Evolutionary conservation across 495 filamentous ascomycete species (phyloP).

Genomic region (Apiosordaria backusii): DNA sequence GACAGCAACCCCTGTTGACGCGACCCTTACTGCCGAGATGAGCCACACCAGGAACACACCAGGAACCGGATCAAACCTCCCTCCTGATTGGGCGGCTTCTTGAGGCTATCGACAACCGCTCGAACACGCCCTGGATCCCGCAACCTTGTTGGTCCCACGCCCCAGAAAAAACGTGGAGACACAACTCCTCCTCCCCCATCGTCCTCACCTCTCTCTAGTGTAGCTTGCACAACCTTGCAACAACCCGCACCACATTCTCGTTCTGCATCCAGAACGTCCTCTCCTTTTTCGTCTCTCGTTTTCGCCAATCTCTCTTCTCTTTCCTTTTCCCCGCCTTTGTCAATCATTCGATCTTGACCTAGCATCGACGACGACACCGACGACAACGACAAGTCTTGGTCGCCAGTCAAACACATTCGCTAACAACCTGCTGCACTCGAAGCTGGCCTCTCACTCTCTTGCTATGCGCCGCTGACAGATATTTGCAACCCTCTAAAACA

Average conservation of each 20-base stretch:
- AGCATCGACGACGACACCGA: no score
- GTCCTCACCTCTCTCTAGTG: background rate
- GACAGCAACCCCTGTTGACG: constrained; percentile 13
- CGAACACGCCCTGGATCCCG: constrained; percentile 3
- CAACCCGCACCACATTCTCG: background rate
- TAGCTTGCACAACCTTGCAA: background rate
- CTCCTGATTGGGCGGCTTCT: constrained; percentile 17
- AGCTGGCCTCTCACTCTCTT: no score
- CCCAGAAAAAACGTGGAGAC: constrained; percentile 14
- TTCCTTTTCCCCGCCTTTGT: background rate
- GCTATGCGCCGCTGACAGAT: no score
- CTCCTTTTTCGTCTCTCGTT: constrained; percentile 8
- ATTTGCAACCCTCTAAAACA: no score
- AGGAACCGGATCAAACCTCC: constrained; percentile 9
- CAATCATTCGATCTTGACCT: background rate
- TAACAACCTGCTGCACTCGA: no score
- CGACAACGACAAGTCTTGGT: no score
- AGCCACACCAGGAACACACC: constrained; percentile 9
- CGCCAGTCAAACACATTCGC: no score
- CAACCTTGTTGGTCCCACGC: constrained; percentile 7
- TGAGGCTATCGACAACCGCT: constrained; percentile 17
- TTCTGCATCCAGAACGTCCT: constrained; percentile 1
- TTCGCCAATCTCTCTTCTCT: background rate
- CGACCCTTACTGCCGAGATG: constrained; percentile 22
- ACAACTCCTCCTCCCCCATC: background rate